A percentile compares a stretch with the other conserved stretches of the same genome.
These are phyloP conservation scores for Aspergillus diversus DNA, from an alignment of 495 filamentous ascomycete genomes.

Conservation along the genomic window DNA sequence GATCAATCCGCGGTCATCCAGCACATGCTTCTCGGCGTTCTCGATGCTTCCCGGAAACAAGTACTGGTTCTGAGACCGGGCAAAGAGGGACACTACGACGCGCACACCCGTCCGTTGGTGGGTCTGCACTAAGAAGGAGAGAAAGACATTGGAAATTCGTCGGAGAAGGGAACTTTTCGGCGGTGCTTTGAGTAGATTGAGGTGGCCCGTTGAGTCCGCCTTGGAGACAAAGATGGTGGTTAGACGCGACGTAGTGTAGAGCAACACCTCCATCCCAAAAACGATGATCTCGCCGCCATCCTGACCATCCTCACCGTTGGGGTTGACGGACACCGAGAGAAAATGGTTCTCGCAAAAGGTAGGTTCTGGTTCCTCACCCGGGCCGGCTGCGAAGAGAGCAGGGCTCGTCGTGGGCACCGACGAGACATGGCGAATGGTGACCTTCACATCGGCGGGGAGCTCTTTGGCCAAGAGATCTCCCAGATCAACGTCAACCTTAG, in stretches of 20 bases:
- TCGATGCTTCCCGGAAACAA: slow-evolving; percentile 90
- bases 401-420: slow-evolving; percentile 74
- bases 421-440: slow-evolving; percentile 84
- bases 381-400: slow-evolving; percentile 79
- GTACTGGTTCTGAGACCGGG: slow-evolving; percentile 90
- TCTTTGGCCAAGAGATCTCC: slow-evolving; percentile 62
- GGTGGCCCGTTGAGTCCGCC: slow-evolving; percentile 91
- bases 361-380: slow-evolving; percentile 64
- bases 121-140: slow-evolving; percentile 70
- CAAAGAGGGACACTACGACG: slow-evolving; percentile 87
- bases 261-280: slow-evolving; percentile 67
- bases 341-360: slow-evolving; percentile 93
- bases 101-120: slow-evolving; percentile 69
- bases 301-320: slow-evolving; percentile 26
- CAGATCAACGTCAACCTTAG: slow-evolving; percentile 43
- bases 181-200: slow-evolving; percentile 64
- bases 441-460: slow-evolving; percentile 69
- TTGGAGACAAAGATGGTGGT: slow-evolving; percentile 95
- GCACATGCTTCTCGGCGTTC: slow-evolving; percentile 85
- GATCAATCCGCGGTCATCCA: slow-evolving; percentile 86
- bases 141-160: slow-evolving; percentile 71
- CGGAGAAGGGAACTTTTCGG: slow-evolving; percentile 73
- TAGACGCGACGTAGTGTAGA: slow-evolving; percentile 73
- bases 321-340: slow-evolving; percentile 64
- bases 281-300: slow-evolving; percentile 50